Conservation (phyloP, 2,329 filamentous ascomycete genomes). For the Ceratocystis papillata region DNA sequence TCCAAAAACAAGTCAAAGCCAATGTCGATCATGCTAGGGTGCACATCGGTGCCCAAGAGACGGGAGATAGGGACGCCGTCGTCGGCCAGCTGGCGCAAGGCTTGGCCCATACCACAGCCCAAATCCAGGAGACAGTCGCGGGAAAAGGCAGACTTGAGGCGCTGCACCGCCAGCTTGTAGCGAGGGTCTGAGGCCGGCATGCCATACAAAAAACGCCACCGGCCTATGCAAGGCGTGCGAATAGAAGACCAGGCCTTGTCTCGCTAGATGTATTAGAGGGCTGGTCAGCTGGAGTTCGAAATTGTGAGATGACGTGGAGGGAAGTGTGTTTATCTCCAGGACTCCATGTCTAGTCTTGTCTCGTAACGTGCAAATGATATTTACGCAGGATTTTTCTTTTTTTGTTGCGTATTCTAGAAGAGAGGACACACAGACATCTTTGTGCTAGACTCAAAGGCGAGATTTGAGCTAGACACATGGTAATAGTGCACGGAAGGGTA, state of each 20-base stretch:
- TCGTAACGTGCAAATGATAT: neutral
- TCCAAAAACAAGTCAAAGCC: conserved; percentile 57
- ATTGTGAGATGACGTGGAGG: neutral
- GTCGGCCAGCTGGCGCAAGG: conserved; percentile 39
- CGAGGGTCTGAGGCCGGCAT: conserved; percentile 34
- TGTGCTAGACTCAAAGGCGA: neutral
- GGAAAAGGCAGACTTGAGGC: conserved; percentile 34
- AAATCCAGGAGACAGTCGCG: conserved; percentile 39
- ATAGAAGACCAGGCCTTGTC: conserved; percentile 39
- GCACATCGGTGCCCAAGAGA: conserved; percentile 42
- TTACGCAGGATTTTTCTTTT: neutral
- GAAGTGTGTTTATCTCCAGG: neutral
- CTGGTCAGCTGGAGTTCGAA: neutral
- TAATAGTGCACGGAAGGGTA: neutral
- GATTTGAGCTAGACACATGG: conserved; percentile 3
- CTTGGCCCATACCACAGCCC: conserved; percentile 42
- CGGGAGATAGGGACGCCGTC: conserved; percentile 41
- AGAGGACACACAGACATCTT: conserved; percentile 6
- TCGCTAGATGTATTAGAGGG: conserved; percentile 31
- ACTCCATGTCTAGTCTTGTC: neutral
- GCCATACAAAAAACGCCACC: conserved; percentile 41
- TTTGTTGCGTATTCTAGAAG: neutral
- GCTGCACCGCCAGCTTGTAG: conserved; percentile 36
- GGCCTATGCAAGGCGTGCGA: conserved; percentile 39
- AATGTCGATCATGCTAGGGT: conserved; percentile 43